A percentile compares a stretch with the other conserved stretches of the same genome.
phyloP scores from a whole-genome alignment of 208 protist genomes.

The Leishmania gerbilli region DNA sequence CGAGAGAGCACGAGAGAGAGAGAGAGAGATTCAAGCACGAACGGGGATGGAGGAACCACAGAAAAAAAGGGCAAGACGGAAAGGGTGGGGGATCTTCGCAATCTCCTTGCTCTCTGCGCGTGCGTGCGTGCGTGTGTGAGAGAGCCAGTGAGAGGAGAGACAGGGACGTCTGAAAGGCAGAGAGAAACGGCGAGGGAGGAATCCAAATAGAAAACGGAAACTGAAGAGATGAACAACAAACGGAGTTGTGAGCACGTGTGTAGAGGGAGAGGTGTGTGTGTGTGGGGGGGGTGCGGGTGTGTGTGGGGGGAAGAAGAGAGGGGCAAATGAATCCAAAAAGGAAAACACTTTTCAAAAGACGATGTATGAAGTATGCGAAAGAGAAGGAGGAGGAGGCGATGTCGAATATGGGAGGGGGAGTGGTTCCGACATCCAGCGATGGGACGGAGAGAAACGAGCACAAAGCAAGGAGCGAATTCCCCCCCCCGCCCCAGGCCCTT shows the following conservation, averaged over 20 bases:
- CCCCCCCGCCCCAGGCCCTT: too few relatives aligned
- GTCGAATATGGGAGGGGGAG: not conserved
- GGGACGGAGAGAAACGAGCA: not conserved
- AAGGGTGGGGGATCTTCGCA: not conserved
- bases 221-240: not conserved
- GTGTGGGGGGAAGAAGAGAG: not conserved
- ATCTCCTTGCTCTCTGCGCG: not conserved
- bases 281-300: too few relatives aligned
- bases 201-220: not conserved
- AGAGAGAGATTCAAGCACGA: conserved; percentile 2
- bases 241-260: not conserved
- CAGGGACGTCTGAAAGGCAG: not conserved
- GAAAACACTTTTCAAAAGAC: conserved; percentile 1
- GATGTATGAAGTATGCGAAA: not conserved
- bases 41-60: not conserved
- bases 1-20: not conserved
- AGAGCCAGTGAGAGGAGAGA: not conserved
- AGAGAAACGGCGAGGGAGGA: not conserved
- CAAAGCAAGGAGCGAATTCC: not conserved
- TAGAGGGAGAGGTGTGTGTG: too few relatives aligned
- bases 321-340: not conserved
- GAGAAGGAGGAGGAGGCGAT: not conserved
- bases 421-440: not conserved
- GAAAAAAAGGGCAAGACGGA: not conserved
- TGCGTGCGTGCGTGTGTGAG: not conserved